phyloP scores from a whole-genome alignment of 345 rosid species.

The Lumnitzera racemosa region DNA sequence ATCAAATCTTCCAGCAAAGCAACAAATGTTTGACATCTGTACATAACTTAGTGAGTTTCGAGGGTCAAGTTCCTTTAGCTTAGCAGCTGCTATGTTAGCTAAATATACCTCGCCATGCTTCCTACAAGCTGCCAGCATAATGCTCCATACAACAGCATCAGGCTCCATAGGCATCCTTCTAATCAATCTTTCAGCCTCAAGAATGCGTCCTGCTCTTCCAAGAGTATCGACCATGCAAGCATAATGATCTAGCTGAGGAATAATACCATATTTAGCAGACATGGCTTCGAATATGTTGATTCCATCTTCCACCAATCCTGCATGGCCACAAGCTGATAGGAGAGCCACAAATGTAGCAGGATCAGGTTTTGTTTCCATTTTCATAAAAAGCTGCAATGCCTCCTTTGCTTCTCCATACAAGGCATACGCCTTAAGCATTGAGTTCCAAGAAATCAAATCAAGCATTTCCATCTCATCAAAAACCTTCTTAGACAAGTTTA shows the following conservation, averaged over 20 bases:
- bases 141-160: slow-evolving; percentile 84
- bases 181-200: slow-evolving; percentile 58
- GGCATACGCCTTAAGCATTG: slow-evolving; percentile 79
- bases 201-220: slow-evolving; percentile 66
- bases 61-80: slow-evolving; percentile 56
- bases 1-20: slow-evolving; percentile 52
- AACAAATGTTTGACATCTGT: slow-evolving; percentile 77
- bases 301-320: slow-evolving; percentile 76
- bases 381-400: slow-evolving; percentile 43
- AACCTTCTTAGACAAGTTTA: slow-evolving; percentile 52
- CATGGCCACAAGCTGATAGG: slow-evolving; percentile 84
- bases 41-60: slow-evolving; percentile 58
- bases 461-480: slow-evolving; percentile 49
- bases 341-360: slow-evolving; percentile 71
- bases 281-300: slow-evolving; percentile 50
- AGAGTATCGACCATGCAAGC: slow-evolving; percentile 81
- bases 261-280: slow-evolving; percentile 32
- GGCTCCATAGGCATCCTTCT: slow-evolving; percentile 69
- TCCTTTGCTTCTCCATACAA: slow-evolving; percentile 72
- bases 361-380: slow-evolving; percentile 63
- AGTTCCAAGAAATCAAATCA: slow-evolving; percentile 75
- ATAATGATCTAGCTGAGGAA: slow-evolving; percentile 74
- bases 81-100: slow-evolving; percentile 55
- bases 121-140: slow-evolving; percentile 70
- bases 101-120: slow-evolving; percentile 60